Evolutionary conservation across 257 asterid genomes (phyloP).

Genomic region (Haberlea rhodopensis): DNA sequence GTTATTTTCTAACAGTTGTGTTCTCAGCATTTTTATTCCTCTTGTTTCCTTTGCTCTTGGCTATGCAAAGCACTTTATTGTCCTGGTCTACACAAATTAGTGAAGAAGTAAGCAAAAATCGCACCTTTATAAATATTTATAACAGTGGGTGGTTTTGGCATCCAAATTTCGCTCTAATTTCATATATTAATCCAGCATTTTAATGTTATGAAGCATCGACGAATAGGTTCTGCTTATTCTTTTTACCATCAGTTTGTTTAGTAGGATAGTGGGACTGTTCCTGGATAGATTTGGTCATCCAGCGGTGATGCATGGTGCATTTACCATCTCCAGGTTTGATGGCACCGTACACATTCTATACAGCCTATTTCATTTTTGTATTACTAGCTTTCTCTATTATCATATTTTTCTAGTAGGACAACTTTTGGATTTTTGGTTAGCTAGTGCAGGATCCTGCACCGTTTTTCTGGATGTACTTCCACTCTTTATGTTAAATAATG

Average conservation of each 20-base stretch:
- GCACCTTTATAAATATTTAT: too few relatives aligned
- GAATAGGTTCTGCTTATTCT: too few relatives aligned
- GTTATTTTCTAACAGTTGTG: constrained; percentile 13
- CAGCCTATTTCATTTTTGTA: not conserved
- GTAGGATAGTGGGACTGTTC: too few relatives aligned
- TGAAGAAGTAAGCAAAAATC: too few relatives aligned
- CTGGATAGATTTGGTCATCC: constrained; percentile 24
- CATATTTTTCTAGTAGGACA: not conserved
- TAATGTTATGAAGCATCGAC: too few relatives aligned
- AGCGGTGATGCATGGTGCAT: constrained; percentile 2
- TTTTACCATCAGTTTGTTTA: too few relatives aligned
- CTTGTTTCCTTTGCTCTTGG: not conserved
- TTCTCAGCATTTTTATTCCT: not conserved
- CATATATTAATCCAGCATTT: too few relatives aligned
- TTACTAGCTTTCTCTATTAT: constrained; percentile 22
- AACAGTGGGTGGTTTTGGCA: too few relatives aligned
- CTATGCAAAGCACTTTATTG: too few relatives aligned
- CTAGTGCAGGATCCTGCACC: not conserved
- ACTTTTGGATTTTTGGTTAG: not conserved
- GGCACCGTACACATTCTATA: not conserved
- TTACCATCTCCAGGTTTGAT: not conserved
- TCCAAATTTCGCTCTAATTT: too few relatives aligned
- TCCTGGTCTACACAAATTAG: too few relatives aligned
- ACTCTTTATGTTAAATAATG: not conserved
- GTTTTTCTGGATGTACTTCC: constrained; percentile 11